phyloP scores from a whole-genome alignment of 1,284 basidiomycete species.

The Amylostereum chailletii region DNA sequence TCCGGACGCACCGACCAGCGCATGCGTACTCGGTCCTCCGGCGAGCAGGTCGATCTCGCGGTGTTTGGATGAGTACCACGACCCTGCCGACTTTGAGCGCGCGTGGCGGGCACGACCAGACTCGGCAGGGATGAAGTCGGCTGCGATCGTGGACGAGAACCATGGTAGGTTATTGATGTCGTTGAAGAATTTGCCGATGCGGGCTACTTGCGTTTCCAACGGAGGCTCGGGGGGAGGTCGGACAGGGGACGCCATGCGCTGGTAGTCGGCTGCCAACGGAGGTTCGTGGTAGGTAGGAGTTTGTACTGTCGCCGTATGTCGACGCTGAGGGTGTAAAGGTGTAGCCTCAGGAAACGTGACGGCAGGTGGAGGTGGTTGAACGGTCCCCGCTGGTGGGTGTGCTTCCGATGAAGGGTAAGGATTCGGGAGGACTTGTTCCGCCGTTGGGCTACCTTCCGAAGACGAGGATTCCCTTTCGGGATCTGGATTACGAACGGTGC shows the following conservation, averaged over 20 bases:
- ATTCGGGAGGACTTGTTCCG: neutral
- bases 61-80: conserved; percentile 23
- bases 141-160: conserved; percentile 20
- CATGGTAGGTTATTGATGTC: conserved; percentile 24
- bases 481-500: conserved; percentile 13
- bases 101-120: conserved; percentile 17
- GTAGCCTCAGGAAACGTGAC: neutral
- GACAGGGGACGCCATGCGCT: conserved; percentile 19
- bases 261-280: conserved; percentile 22
- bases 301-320: conserved; percentile 6
- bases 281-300: conserved; percentile 18
- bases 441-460: neutral
- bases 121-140: conserved; percentile 19
- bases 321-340: neutral
- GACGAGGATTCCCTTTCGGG: conserved; percentile 5
- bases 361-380: neutral
- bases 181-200: conserved; percentile 20
- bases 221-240: conserved; percentile 18
- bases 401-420: neutral
- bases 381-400: neutral
- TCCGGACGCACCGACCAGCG: conserved; percentile 7
- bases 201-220: conserved; percentile 20
- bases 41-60: conserved; percentile 24
- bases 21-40: conserved; percentile 8
- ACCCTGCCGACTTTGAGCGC: conserved; percentile 14